These are phyloP conservation scores for Blastobotrys capitulatus DNA, from an alignment of 1,139 yeast species.

Conservation along the genomic window DNA sequence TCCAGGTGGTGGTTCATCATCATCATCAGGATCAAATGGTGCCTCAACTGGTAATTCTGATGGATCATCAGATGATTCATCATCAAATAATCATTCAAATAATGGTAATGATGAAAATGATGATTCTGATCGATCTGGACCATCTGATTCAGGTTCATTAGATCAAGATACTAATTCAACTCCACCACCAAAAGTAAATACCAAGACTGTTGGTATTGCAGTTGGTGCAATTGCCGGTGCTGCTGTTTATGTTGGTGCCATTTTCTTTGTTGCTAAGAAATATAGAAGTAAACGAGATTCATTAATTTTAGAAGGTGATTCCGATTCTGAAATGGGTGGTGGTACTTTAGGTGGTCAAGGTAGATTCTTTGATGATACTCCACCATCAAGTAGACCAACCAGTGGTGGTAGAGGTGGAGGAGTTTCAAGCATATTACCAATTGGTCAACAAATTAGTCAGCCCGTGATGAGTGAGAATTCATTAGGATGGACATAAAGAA, in stretches of 20 bases:
- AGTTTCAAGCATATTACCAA: conserved; percentile 21
- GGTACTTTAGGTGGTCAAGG: conserved; percentile 6
- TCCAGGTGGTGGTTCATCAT: conserved; percentile 19
- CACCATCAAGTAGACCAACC: conserved; percentile 16
- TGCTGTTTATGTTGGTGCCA: conserved; percentile 32
- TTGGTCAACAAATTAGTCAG: conserved; percentile 32
- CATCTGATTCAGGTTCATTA: conserved; percentile 29
- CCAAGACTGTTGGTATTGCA: conserved; percentile 36
- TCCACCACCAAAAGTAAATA: conserved; percentile 26
- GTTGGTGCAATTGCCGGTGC: conserved; percentile 37
- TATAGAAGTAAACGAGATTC: conserved; percentile 26
- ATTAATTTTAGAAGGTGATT: conserved; percentile 9
- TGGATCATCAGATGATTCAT: conserved; percentile 15
- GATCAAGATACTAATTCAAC: conserved; percentile 23
- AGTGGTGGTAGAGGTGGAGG: conserved; percentile 16
- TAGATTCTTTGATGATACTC: conserved; percentile 13
- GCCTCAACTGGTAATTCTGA: conserved; percentile 14
- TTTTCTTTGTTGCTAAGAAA: conserved; percentile 32
- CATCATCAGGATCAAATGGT: conserved; percentile 14
- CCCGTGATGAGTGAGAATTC: conserved; percentile 40
- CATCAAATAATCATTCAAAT: conserved; percentile 9
- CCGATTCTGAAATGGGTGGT: conserved; percentile 4
- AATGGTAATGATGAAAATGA: conserved; percentile 4
- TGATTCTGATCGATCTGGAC: conserved; percentile 1
- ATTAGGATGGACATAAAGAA: conserved; percentile 35